phyloP scores from a whole-genome alignment of 177 flowering plant genomes.

The Vitis hybrid region DNA sequence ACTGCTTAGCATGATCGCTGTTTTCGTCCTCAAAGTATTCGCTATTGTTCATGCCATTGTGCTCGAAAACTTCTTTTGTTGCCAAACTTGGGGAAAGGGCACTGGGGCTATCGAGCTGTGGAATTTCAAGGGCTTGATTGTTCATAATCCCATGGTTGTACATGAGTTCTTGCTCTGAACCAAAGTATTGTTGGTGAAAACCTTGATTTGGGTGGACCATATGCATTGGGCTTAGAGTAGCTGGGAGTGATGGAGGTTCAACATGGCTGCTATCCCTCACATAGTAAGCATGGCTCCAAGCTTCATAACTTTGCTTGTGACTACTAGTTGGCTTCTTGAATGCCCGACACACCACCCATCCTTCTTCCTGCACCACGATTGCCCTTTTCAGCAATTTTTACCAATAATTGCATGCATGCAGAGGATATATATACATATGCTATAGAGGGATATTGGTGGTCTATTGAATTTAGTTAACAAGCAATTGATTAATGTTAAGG shows the following conservation, averaged over 20 bases:
- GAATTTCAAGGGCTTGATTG: constrained; percentile 47
- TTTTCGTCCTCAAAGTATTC: constrained; percentile 26
- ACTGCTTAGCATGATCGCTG: constrained; percentile 20
- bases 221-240: constrained; percentile 16
- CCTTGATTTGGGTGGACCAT: constrained; percentile 20
- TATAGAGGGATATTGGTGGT: no score
- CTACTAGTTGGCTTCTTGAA: constrained; percentile 76
- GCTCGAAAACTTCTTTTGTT: constrained; percentile 28
- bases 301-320: constrained; percentile 51
- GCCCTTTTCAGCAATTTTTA: no score
- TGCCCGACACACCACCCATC: constrained; percentile 95
- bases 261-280: constrained; percentile 15
- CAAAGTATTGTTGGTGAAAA: constrained; percentile 15
- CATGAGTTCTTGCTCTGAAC: constrained; percentile 17
- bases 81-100: constrained; percentile 43
- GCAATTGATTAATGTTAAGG: background rate
- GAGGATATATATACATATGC: no score
- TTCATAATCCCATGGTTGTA: constrained; percentile 18
- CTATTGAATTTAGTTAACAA: no score
- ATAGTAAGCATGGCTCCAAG: constrained; percentile 44
- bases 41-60: background rate
- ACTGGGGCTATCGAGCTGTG: constrained; percentile 59
- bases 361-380: constrained; percentile 68
- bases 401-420: no score
- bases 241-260: constrained; percentile 20